These are phyloP conservation scores for Sclerotinia spermophila DNA, from an alignment of 2,329 filamentous ascomycete genomes.

Conservation along the genomic window DNA sequence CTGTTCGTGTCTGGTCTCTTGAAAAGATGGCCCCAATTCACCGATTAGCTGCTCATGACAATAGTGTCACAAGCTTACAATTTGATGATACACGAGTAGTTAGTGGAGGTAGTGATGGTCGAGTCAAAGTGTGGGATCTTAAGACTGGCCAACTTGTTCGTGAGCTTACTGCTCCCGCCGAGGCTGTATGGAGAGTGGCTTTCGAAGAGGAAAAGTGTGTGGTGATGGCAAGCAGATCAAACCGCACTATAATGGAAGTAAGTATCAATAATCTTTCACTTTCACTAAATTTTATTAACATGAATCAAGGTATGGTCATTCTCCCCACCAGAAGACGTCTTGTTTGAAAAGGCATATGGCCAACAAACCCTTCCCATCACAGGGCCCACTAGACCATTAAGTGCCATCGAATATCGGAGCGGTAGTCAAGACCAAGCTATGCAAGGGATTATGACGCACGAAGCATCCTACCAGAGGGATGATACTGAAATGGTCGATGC, in stretches of 20 bases:
- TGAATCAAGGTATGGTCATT: constrained; percentile 81
- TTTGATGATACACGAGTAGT: constrained; percentile 96
- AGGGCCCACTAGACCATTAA: constrained; percentile 32
- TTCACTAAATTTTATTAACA: constrained; percentile 34
- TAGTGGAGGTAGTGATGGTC: constrained; percentile 92
- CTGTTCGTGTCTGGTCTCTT: constrained; percentile 93
- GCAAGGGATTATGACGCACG: constrained; percentile 25
- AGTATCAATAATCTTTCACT: constrained; percentile 37
- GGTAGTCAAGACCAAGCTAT: constrained; percentile 31
- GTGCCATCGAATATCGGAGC: constrained; percentile 34
- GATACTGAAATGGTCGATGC: constrained; percentile 36
- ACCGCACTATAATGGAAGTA: constrained; percentile 96
- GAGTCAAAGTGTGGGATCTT: constrained; percentile 97
- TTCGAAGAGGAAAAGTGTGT: constrained; percentile 99
- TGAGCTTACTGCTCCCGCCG: constrained; percentile 85
- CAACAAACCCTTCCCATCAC: constrained; percentile 28
- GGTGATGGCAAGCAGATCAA: constrained; percentile 81
- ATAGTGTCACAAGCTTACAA: constrained; percentile 95
- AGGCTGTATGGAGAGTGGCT: constrained; percentile 95
- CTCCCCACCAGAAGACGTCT: constrained; percentile 72
- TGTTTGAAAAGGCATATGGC: constrained; percentile 41
- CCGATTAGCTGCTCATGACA: constrained; percentile 91
- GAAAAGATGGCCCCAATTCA: constrained; percentile 90
- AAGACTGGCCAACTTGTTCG: constrained; percentile 87
- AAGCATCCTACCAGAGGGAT: constrained; percentile 24